phyloP scores from a whole-genome alignment of 1,284 basidiomycete species.

The Apiotrichum mycotoxinovorans region DNA sequence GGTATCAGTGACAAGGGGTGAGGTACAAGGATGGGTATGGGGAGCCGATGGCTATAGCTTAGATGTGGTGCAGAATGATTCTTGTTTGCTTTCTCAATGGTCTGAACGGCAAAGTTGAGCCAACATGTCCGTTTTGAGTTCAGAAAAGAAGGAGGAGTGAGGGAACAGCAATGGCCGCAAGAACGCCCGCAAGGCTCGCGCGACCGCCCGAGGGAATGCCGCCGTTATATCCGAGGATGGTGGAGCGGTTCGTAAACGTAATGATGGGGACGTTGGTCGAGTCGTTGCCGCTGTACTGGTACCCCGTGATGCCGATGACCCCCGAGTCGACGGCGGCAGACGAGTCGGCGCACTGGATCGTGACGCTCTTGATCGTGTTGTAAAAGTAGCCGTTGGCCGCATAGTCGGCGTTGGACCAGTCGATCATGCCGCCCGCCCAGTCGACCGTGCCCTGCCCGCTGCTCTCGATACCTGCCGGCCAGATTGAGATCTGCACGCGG shows the following conservation, averaged over 20 bases:
- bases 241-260: conserved; percentile 14
- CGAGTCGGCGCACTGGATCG: conserved; percentile 30
- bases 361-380: conserved; percentile 37
- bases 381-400: conserved; percentile 48
- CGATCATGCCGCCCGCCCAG: conserved; percentile 74
- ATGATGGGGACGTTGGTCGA: conserved; percentile 24
- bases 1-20: too few species aligned
- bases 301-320: conserved; percentile 20
- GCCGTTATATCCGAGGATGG: conserved; percentile 3
- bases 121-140: too few species aligned
- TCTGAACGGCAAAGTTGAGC: too few species aligned
- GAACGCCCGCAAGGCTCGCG: background rate
- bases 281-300: conserved; percentile 33
- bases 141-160: conserved; percentile 1
- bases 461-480: conserved; percentile 67
- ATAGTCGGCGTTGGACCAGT: conserved; percentile 74
- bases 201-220: background rate
- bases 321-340: conserved; percentile 12
- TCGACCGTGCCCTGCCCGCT: conserved; percentile 64
- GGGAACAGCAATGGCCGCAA: background rate
- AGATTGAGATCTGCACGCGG: conserved; percentile 71
- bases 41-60: too few species aligned
- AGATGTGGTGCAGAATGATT: too few species aligned
- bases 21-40: too few species aligned
- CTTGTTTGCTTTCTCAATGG: too few species aligned